Conservation (phyloP, 768 basidiomycete species). For the Lactarius akahatsu region DNA sequence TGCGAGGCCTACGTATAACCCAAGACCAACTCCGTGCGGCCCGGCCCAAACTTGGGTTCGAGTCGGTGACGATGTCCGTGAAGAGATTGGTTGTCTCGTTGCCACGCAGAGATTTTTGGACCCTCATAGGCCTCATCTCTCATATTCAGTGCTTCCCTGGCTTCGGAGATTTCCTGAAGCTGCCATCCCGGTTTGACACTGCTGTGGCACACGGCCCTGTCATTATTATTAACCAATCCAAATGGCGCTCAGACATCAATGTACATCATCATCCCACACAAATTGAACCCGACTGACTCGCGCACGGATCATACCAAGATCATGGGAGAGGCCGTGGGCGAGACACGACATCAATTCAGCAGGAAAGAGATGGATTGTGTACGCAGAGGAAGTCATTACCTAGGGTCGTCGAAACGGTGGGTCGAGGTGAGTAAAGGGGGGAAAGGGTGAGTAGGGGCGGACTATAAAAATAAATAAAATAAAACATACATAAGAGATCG, state of each 20-base stretch:
- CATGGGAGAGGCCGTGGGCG: too few species aligned
- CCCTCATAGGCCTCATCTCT: background rate
- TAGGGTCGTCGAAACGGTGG: too few species aligned
- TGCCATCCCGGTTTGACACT: background rate
- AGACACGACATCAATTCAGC: too few species aligned
- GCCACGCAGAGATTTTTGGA: background rate
- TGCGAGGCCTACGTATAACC: background rate
- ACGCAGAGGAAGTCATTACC: too few species aligned
- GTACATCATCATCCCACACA: background rate
- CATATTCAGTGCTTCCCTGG: background rate
- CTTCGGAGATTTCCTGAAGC: background rate
- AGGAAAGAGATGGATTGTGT: too few species aligned
- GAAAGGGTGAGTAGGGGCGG: too few species aligned
- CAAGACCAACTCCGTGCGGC: background rate
- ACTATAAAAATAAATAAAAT: too few species aligned
- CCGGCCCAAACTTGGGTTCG: background rate
- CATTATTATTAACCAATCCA: background rate
- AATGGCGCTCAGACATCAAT: background rate
- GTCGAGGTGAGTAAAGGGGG: too few species aligned
- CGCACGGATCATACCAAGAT: too few species aligned
- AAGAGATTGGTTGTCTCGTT: background rate
- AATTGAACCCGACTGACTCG: too few species aligned
- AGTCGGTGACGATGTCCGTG: background rate
- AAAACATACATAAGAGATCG: too few species aligned
- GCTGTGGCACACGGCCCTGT: background rate